These are phyloP conservation scores for Prunella vulgaris DNA, from an alignment of 257 asterid species.

Conservation along the genomic window DNA sequence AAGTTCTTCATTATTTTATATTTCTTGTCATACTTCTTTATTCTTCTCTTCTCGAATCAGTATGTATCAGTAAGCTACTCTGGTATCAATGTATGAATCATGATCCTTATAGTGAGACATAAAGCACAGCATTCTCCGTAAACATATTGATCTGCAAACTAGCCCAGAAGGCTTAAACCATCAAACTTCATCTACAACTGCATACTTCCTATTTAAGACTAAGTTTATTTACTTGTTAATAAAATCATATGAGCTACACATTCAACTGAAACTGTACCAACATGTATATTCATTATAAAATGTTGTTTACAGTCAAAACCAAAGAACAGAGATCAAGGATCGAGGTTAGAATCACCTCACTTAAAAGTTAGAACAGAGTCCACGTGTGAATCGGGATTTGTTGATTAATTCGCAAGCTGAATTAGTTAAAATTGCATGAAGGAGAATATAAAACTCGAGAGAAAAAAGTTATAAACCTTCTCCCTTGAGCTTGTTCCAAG, in stretches of 20 bases:
- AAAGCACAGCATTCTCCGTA: background rate
- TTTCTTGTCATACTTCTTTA: background rate
- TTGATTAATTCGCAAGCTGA: background rate
- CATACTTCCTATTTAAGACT: background rate
- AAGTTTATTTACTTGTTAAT: background rate
- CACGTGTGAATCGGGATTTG: background rate
- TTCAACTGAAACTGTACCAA: background rate
- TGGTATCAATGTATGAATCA: background rate
- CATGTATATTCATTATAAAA: background rate
- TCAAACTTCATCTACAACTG: background rate
- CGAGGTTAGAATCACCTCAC: background rate
- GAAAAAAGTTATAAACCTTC: constrained; percentile 45
- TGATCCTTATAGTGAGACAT: background rate
- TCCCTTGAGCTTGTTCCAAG: constrained; percentile 99
- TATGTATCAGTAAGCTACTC: background rate
- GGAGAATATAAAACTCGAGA: background rate
- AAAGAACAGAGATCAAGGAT: background rate
- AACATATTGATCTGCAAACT: background rate
- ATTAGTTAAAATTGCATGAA: background rate
- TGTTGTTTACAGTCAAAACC: background rate
- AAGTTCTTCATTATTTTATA: background rate
- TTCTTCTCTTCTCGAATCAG: background rate
- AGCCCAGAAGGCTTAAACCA: background rate
- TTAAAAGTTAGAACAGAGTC: background rate
- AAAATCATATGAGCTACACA: background rate